These are phyloP conservation scores for Pisolithus marmoratus DNA, from an alignment of 768 basidiomycete species.

Conservation along the genomic window DNA sequence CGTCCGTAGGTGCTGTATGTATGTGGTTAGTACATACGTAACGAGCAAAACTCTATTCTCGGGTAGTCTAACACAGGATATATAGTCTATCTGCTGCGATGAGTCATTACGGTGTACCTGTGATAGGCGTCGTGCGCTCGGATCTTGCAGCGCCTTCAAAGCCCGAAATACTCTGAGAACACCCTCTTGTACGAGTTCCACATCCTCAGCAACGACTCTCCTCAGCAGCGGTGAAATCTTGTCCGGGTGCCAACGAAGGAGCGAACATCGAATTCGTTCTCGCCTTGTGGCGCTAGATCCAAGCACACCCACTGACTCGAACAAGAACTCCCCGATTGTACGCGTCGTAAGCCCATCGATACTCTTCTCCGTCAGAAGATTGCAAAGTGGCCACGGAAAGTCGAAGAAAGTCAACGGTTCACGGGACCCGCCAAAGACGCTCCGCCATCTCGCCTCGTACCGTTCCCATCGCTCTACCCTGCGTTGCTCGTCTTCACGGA, in stretches of 20 bases:
- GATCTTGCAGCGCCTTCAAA: conserved; percentile 30
- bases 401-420: conserved; percentile 38
- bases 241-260: conserved; percentile 68
- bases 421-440: conserved; percentile 26
- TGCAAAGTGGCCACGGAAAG: conserved; percentile 58
- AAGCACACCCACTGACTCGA: conserved; percentile 39
- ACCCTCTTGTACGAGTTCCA: conserved; percentile 40
- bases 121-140: conserved; percentile 17
- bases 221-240: conserved; percentile 45
- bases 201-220: conserved; percentile 40
- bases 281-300: conserved; percentile 37
- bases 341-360: conserved; percentile 32
- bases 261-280: conserved; percentile 51
- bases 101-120: too few species aligned
- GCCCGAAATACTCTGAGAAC: conserved; percentile 38
- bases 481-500: conserved; percentile 38
- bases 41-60: too few species aligned
- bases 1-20: too few species aligned
- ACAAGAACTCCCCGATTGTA: conserved; percentile 45
- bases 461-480: conserved; percentile 41
- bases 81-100: too few species aligned
- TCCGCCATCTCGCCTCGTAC: conserved; percentile 50
- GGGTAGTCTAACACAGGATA: too few species aligned
- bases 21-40: too few species aligned
- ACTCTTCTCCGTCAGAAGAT: conserved; percentile 10